A percentile compares a stretch with the other conserved stretches of the same genome.
phyloP scores from a whole-genome alignment of 177 flowering plant genomes.

The Vitis hybrid region DNA sequence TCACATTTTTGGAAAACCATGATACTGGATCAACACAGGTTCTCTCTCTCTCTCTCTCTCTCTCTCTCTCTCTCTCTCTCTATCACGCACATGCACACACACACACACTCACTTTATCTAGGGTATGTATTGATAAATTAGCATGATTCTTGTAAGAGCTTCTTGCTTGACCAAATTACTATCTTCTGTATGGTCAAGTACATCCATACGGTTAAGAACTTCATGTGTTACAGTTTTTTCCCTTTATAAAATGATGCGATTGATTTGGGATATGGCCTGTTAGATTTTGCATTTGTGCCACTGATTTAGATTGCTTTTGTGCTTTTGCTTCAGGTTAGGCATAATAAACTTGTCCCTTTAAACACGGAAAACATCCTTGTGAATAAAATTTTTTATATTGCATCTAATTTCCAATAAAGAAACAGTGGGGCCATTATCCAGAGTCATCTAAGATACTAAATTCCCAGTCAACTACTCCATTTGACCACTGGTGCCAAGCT shows the following conservation, averaged over 20 bases:
- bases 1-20: constrained; percentile 66
- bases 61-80: constrained; percentile 11
- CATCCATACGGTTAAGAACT: background rate
- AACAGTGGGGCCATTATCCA: too few species aligned
- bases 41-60: background rate
- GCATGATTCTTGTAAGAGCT: background rate
- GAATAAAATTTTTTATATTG: too few species aligned
- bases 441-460: too few species aligned
- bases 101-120: background rate
- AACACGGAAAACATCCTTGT: too few species aligned
- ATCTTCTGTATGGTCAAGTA: too few species aligned
- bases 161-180: background rate
- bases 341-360: too few species aligned
- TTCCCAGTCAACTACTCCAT: too few species aligned
- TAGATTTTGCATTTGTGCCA: background rate
- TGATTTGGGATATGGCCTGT: background rate
- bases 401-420: too few species aligned
- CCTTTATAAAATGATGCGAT: background rate
- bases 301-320: too few species aligned
- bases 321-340: too few species aligned
- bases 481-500: too few species aligned
- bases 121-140: background rate
- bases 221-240: background rate
- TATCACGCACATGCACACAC: background rate
- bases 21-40: constrained; percentile 76